phyloP scores from a whole-genome alignment of 2,329 filamentous ascomycete genomes.

The Coleophoma crateriformis region DNA sequence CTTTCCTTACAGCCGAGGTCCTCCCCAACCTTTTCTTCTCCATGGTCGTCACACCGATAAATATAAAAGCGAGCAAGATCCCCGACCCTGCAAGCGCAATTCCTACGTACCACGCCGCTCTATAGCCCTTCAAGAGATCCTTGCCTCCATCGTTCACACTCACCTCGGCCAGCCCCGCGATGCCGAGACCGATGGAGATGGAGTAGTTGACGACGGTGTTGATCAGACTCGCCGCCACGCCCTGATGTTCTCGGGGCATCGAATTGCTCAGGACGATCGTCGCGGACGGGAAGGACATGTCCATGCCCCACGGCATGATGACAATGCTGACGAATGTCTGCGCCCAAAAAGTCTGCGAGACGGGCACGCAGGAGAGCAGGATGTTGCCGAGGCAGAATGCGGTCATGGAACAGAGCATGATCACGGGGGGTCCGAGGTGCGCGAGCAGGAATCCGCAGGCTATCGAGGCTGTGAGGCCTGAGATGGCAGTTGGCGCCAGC shows the following conservation, averaged over 20 bases:
- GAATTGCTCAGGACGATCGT: slow-evolving; percentile 49
- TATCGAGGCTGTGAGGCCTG: slow-evolving; percentile 20
- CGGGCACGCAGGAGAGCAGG: slow-evolving; percentile 15
- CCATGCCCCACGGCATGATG: slow-evolving; percentile 46
- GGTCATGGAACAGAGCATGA: slow-evolving; percentile 22
- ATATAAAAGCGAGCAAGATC: slow-evolving; percentile 27
- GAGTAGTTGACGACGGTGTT: slow-evolving; percentile 38
- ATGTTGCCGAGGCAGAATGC: slow-evolving; percentile 24
- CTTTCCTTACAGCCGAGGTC: neutral
- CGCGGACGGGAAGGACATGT: slow-evolving; percentile 52
- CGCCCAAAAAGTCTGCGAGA: slow-evolving; percentile 49
- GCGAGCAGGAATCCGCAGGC: slow-evolving; percentile 22
- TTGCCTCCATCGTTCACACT: slow-evolving; percentile 11
- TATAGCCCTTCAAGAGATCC: slow-evolving; percentile 28
- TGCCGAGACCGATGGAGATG: slow-evolving; percentile 35
- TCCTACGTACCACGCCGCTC: slow-evolving; percentile 35
- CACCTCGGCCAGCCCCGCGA: slow-evolving; percentile 35
- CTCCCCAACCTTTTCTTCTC: slow-evolving; percentile 3
- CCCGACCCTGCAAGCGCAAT: slow-evolving; percentile 29
- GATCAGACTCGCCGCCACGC: slow-evolving; percentile 43
- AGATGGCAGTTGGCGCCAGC: slow-evolving; percentile 13
- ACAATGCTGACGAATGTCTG: slow-evolving; percentile 54
- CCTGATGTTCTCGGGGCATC: slow-evolving; percentile 41
- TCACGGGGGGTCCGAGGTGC: slow-evolving; percentile 19
- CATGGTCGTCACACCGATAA: slow-evolving; percentile 3